Evolutionary conservation across 169 alveolate species (phyloP).

Genomic region (Cryptosporidium canis): DNA sequence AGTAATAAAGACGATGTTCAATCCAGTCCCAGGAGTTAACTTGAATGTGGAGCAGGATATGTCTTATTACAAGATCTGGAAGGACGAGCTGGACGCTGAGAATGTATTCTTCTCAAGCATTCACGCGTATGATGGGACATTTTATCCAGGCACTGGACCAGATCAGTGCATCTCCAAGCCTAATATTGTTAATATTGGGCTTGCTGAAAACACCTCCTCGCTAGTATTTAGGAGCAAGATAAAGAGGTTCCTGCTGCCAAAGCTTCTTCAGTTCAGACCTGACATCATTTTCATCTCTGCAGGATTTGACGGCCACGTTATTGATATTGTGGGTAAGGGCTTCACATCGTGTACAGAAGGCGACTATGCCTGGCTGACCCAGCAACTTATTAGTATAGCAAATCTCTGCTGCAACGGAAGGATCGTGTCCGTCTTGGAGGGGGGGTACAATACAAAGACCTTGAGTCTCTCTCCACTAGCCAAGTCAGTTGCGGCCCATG

Average conservation of each 20-base stretch:
- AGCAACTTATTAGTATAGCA: slow-evolving; percentile 91
- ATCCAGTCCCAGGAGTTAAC: slow-evolving; percentile 59
- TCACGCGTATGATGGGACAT: slow-evolving; percentile 92
- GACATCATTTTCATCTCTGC: slow-evolving; percentile 94
- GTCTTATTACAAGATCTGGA: slow-evolving; percentile 80
- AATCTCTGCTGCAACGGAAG: slow-evolving; percentile 92
- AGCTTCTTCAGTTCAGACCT: slow-evolving; percentile 91
- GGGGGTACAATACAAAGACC: slow-evolving; percentile 96
- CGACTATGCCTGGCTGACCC: slow-evolving; percentile 95
- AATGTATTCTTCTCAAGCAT: slow-evolving; percentile 91
- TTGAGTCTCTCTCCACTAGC: slow-evolving; percentile 93
- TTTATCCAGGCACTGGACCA: slow-evolving; percentile 95
- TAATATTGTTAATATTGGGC: slow-evolving; percentile 84
- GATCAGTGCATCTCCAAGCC: slow-evolving; percentile 78
- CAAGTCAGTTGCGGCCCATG: slow-evolving; percentile 91
- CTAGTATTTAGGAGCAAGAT: slow-evolving; percentile 82
- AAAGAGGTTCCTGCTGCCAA: slow-evolving; percentile 87
- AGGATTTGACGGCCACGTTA: slow-evolving; percentile 97
- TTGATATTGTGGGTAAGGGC: slow-evolving; percentile 92
- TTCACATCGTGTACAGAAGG: slow-evolving; percentile 88
- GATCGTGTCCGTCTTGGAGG: slow-evolving; percentile 96
- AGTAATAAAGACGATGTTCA: background rate
- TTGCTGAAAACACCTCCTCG: slow-evolving; percentile 84
- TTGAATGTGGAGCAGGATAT: slow-evolving; percentile 47
- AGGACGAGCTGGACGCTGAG: slow-evolving; percentile 86